A percentile compares a stretch with the other conserved stretches of the same genome.
These are phyloP conservation scores for Fibroporia radiculosa DNA, from an alignment of 768 basidiomycete species.

Conservation along the genomic window DNA sequence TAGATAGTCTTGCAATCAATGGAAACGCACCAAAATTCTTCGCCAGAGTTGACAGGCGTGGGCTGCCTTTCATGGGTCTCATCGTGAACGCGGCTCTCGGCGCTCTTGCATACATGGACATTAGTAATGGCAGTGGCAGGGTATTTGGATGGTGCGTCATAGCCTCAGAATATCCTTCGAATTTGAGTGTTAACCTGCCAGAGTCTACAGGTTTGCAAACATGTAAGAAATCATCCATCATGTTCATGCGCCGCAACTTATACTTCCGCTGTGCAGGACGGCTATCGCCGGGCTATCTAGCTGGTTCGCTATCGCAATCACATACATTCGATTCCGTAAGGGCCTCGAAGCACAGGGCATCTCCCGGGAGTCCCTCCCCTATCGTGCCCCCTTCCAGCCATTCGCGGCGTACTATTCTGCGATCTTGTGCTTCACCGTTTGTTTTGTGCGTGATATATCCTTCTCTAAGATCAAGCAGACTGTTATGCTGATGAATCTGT, in stretches of 20 bases:
- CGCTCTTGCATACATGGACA: conserved; percentile 34
- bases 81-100: conserved; percentile 23
- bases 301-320: conserved; percentile 38
- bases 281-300: conserved; percentile 34
- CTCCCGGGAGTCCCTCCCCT: conserved; percentile 40
- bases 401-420: conserved; percentile 32
- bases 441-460: conserved; percentile 27
- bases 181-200: background rate
- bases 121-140: conserved; percentile 25
- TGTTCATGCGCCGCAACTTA: background rate
- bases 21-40: conserved; percentile 52
- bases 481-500: background rate
- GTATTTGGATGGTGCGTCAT: conserved; percentile 36
- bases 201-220: conserved; percentile 15
- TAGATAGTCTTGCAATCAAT: conserved; percentile 45
- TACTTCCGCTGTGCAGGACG: conserved; percentile 15
- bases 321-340: conserved; percentile 38
- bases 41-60: conserved; percentile 23
- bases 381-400: conserved; percentile 31
- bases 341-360: conserved; percentile 46
- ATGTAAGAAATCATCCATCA: conserved; percentile 9
- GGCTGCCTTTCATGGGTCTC: conserved; percentile 40
- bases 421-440: conserved; percentile 19
- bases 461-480: background rate
- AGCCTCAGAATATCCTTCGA: background rate